Evolutionary conservation across 108 stramenopile genomes (phyloP).

Genomic region (Pseudonitzschia multiseries): DNA sequence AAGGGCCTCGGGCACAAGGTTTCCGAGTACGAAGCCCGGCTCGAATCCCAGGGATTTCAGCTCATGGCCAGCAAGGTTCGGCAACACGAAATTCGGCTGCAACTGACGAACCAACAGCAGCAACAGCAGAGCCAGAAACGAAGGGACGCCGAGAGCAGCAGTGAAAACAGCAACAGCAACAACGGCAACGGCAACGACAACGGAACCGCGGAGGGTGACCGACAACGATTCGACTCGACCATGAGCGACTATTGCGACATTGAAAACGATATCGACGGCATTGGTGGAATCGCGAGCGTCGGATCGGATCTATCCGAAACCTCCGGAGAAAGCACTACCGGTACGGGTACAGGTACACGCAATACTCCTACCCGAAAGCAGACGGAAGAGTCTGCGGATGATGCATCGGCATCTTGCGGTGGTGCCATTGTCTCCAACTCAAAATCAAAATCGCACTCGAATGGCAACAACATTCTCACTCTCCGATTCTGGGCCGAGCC

Average conservation of each 20-base stretch:
- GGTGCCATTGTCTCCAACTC: no score
- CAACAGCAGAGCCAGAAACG: background rate
- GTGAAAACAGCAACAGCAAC: background rate
- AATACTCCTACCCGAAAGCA: no score
- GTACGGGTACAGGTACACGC: no score
- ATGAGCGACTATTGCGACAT: conserved; percentile 8
- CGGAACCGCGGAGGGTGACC: background rate
- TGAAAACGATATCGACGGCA: background rate
- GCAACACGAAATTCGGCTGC: conserved; percentile 8
- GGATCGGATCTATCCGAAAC: background rate
- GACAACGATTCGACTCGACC: conserved; percentile 9
- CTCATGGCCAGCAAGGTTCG: conserved; percentile 16
- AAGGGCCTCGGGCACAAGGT: conserved; percentile 8
- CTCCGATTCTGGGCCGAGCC: no score
- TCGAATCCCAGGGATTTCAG: conserved; percentile 17
- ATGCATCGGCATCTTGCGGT: no score
- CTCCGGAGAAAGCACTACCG: background rate
- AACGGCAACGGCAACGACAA: background rate
- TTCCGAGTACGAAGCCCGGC: conserved; percentile 7
- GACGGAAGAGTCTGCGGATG: no score
- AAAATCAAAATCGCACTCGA: no score
- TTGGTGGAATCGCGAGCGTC: background rate
- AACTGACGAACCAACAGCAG: no score
- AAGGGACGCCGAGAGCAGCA: background rate
- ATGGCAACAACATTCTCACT: no score